Percentiles rank a stretch among this genome's conserved stretches.
These are phyloP conservation scores for Acanthochlamys bracteata DNA, from an alignment of 106 monocot species.

Conservation along the genomic window DNA sequence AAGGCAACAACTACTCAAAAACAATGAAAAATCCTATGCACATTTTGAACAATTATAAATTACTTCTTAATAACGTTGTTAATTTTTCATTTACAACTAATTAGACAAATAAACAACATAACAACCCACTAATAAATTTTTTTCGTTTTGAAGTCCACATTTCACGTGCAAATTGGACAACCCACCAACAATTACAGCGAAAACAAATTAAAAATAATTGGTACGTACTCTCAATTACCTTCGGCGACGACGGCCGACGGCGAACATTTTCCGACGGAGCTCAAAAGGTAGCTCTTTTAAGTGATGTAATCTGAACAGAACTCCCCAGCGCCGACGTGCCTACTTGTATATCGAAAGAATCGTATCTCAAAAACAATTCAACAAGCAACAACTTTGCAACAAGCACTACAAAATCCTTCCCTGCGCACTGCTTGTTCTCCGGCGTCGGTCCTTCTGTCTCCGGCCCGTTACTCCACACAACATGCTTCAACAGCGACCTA, in stretches of 20 bases:
- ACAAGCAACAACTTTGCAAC: slow-evolving; percentile 56
- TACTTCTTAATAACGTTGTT: too few species aligned
- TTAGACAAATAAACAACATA: too few species aligned
- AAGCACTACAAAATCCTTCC: slow-evolving; percentile 84
- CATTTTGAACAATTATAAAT: too few species aligned
- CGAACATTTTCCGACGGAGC: background rate
- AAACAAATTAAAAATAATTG: too few species aligned
- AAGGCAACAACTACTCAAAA: too few species aligned
- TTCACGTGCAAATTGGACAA: too few species aligned
- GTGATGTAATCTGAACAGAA: slow-evolving; percentile 36
- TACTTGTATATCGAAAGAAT: slow-evolving; percentile 57
- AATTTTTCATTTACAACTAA: too few species aligned
- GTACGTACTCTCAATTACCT: too few species aligned
- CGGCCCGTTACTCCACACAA: slow-evolving; percentile 88
- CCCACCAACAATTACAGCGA: too few species aligned
- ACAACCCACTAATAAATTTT: too few species aligned
- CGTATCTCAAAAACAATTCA: slow-evolving; percentile 67
- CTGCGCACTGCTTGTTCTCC: slow-evolving; percentile 92
- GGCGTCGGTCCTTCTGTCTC: slow-evolving; percentile 63
- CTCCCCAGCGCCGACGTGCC: slow-evolving; percentile 36
- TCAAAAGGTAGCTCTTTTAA: slow-evolving; percentile 51
- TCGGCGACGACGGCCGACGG: background rate
- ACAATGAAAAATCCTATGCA: too few species aligned
- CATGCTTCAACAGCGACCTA: slow-evolving; percentile 39
- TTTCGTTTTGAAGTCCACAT: too few species aligned